Evolutionary conservation across 2,329 filamentous ascomycete species (phyloP), one percentile per base, ranked within the genome.

Genomic region (Cladosporium velox): DNA sequence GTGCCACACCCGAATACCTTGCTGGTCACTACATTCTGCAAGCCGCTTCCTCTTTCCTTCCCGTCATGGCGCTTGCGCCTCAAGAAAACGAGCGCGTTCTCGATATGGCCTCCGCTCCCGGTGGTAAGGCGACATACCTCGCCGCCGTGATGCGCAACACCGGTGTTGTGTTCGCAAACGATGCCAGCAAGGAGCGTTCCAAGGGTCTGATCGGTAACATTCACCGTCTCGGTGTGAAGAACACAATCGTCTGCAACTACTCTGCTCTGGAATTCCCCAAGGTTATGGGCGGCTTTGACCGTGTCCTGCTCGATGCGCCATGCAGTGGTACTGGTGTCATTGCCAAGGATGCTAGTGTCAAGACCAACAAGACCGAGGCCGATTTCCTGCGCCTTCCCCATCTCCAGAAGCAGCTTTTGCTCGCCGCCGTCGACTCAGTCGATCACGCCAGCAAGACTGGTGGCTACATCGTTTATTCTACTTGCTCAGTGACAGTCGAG

Each of bases 151-250:
- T 97, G 93, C 93, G 93, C 81, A 99, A 99, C 80, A 98, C 94
- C 0, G 95, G 95, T 65, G 90, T 91, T 72, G 90, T 99, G 71
- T 92, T 99, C 75, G 94, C 95, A 77, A 99, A 99, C 84, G 95
- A 99, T 87, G 89, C 91, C 72, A 97, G 91, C 84, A 97, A 97
- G 79, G 83, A 89, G 67, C 91, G 95, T 87, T 87, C 93, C 59
- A 98, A 97, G 83, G 95, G 92, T 90, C 84, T 99, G 64, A 98
- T 99, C 71, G 95, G 95, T 82, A 97, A 99, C 83, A 92, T 98
- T 69, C 94, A 98, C 81, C 92, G 95, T 77, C 85, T 98, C 14
- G 95, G 95, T 57, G 92, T 91, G 71, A 93, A 91, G 77, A 99
- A 99, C 80, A 92, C 92, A 52, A 90, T 99, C 69, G 93, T 99